Percentiles rank a stretch among this genome's conserved stretches.
Conservation (phyloP, 495 filamentous ascomycete species). For the Talaromyces nanjingensis region DNA sequence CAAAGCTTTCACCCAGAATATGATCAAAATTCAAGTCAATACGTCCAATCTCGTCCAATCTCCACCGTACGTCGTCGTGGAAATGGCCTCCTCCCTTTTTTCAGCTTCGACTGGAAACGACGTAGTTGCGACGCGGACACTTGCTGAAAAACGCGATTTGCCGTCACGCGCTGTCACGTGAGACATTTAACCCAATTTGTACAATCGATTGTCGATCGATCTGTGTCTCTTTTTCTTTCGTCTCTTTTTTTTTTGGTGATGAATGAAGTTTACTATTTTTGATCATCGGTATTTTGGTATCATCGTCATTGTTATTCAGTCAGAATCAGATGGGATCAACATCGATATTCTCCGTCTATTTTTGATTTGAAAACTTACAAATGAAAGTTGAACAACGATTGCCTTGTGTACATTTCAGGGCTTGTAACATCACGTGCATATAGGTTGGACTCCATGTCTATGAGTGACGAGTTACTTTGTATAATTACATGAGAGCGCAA, state of each 20-base stretch:
- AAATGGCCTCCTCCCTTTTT: not conserved
- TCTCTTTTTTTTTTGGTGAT: not conserved
- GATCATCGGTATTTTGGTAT: not conserved
- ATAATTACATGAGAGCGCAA: not conserved
- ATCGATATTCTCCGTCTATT: not conserved
- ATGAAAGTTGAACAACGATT: not conserved
- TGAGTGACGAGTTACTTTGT: not conserved
- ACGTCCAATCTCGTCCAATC: not conserved
- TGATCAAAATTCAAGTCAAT: not conserved
- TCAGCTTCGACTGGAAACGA: not conserved
- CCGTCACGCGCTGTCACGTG: conserved; percentile 2
- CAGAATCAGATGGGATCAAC: not conserved
- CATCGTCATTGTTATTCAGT: not conserved
- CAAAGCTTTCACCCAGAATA: too few relatives aligned
- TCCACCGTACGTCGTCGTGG: not conserved
- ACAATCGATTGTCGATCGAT: not conserved
- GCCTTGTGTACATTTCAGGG: not conserved
- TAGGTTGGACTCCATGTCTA: not conserved
- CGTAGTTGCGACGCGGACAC: not conserved
- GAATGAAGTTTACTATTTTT: not conserved
- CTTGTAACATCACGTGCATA: not conserved
- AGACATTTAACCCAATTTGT: not conserved
- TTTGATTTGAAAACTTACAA: not conserved
- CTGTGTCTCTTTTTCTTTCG: not conserved
- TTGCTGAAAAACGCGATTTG: conserved; percentile 1